phyloP scores from a whole-genome alignment of 257 asterid species.

The Leonotis leonurus region DNA sequence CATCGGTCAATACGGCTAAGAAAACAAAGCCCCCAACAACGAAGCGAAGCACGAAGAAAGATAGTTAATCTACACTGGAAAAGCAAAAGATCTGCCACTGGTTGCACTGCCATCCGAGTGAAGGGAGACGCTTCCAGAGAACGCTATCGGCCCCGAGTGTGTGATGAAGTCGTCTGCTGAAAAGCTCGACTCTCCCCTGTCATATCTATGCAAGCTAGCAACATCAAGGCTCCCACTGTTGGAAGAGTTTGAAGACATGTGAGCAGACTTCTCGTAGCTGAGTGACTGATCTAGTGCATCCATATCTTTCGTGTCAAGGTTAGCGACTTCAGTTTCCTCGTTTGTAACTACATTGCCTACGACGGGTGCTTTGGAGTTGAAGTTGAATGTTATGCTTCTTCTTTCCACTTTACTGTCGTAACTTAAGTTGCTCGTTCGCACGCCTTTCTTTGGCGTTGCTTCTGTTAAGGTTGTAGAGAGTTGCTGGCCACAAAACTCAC shows the following conservation, averaged over 20 bases:
- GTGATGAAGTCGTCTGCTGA: constrained; percentile 22
- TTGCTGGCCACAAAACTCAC: constrained; percentile 23
- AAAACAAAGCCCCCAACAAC: neutral
- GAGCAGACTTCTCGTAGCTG: no score
- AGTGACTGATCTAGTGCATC: neutral
- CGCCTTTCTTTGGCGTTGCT: constrained; percentile 26
- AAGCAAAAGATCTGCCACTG: constrained; percentile 55
- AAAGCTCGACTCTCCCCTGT: constrained; percentile 45
- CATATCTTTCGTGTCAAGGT: constrained; percentile 5
- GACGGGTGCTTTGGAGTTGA: constrained; percentile 27
- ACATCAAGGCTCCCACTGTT: neutral
- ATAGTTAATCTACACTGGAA: constrained; percentile 48
- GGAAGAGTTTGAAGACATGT: no score
- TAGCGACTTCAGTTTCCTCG: constrained; percentile 8
- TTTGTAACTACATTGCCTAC: neutral
- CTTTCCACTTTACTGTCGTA: constrained; percentile 39
- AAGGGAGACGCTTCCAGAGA: constrained; percentile 45
- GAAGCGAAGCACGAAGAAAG: neutral
- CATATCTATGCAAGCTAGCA: constrained; percentile 13
- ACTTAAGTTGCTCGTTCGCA: constrained; percentile 20
- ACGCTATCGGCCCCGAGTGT: constrained; percentile 31
- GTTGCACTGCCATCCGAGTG: constrained; percentile 59
- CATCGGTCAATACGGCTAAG: neutral
- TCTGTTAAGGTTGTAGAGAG: constrained; percentile 16
- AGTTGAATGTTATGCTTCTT: constrained; percentile 43